A percentile compares a stretch with the other conserved stretches of the same genome.
Evolutionary conservation across 2,329 filamentous ascomycete genomes (phyloP).

Genomic region (Diaporthe velutina): DNA sequence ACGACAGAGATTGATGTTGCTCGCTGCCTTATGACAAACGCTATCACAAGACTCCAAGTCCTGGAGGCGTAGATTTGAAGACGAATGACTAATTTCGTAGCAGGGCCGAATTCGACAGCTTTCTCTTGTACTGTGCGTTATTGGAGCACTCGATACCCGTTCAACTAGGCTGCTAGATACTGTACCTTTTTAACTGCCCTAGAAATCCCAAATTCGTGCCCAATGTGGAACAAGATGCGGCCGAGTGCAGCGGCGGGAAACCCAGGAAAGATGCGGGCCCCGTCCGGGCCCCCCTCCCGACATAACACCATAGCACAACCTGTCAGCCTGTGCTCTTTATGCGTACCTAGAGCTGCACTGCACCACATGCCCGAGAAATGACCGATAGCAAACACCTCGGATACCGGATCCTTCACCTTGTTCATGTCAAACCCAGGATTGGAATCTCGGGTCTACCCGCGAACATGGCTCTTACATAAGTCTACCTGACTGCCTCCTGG

Average conservation of each 20-base stretch:
- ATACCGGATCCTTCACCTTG: slow-evolving; percentile 28
- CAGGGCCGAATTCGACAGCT: background rate
- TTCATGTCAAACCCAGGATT: slow-evolving; percentile 20
- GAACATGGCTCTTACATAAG: slow-evolving; percentile 25
- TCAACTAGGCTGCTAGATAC: background rate
- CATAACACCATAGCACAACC: slow-evolving; percentile 13
- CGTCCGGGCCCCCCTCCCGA: background rate
- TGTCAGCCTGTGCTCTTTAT: slow-evolving; percentile 9
- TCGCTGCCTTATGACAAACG: background rate
- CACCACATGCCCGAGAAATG: slow-evolving; percentile 13
- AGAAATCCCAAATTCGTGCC: slow-evolving; percentile 22
- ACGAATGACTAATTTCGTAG: background rate
- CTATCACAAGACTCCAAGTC: background rate
- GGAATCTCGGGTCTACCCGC: slow-evolving; percentile 30
- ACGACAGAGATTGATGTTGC: slow-evolving; percentile 4
- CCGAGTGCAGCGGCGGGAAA: slow-evolving; percentile 20
- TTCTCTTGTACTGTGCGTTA: background rate
- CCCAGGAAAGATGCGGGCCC: slow-evolving; percentile 14
- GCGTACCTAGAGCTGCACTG: background rate
- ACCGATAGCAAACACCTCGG: slow-evolving; percentile 19
- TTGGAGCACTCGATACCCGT: background rate
- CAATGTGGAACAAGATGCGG: slow-evolving; percentile 21
- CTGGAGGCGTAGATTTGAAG: background rate
- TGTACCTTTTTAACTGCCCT: background rate
- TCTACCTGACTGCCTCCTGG: background rate